phyloP scores from a whole-genome alignment of 1,284 basidiomycete genomes.

The Naganishia sp. region DNA sequence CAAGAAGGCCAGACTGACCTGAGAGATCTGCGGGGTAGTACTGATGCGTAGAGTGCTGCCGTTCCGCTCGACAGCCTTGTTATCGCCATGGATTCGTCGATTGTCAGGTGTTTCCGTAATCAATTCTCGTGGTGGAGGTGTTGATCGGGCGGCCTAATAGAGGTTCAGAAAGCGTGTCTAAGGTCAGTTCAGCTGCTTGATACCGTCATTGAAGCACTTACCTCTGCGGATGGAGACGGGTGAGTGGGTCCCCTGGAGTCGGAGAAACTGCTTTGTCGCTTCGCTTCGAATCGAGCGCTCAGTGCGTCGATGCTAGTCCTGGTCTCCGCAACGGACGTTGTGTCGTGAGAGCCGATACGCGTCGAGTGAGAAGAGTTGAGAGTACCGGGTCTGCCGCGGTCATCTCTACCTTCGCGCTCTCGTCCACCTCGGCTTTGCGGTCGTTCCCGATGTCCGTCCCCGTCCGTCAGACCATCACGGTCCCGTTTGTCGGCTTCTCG shows the following conservation, averaged over 20 bases:
- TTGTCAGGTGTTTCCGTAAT: background rate
- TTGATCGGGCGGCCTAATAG: background rate
- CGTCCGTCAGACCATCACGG: background rate
- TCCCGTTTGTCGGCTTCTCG: slow-evolving; percentile 15
- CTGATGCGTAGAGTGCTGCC: background rate
- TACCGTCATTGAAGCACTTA: background rate
- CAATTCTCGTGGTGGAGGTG: slow-evolving; percentile 11
- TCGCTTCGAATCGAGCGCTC: slow-evolving; percentile 17
- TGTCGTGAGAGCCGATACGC: background rate
- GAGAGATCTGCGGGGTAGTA: background rate
- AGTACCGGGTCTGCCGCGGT: background rate
- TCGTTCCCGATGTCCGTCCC: slow-evolving; percentile 6
- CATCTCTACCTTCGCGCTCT: slow-evolving; percentile 9
- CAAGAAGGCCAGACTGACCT: background rate
- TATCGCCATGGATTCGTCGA: background rate
- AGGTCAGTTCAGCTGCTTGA: background rate
- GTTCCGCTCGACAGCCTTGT: background rate
- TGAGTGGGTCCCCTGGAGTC: slow-evolving; percentile 1
- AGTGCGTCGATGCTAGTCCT: slow-evolving; percentile 22
- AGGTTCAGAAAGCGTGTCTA: no score
- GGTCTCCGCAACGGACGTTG: background rate
- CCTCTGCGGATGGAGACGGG: background rate
- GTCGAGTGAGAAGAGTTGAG: background rate
- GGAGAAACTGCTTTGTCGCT: slow-evolving; percentile 7
- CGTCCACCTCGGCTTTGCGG: background rate